phyloP scores from a whole-genome alignment of 192 early-diverging fungal genomes.

The Coemansia interrupta region DNA sequence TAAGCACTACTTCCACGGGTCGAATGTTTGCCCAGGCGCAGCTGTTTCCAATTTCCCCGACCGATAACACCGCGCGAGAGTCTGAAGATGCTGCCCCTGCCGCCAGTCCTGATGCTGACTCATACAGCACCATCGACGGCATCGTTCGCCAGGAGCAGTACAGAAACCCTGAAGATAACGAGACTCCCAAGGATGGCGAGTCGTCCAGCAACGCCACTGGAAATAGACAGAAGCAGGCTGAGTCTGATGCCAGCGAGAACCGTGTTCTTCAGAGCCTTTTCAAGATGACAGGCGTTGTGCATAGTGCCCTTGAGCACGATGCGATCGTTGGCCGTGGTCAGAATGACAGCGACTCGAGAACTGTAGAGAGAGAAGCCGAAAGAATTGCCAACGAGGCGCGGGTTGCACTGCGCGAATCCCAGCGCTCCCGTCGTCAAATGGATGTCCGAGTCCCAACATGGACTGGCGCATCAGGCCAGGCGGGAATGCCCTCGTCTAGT shows the following conservation, averaged over 20 bases:
- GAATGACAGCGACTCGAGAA: slow-evolving; percentile 57
- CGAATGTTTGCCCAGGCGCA: slow-evolving; percentile 75
- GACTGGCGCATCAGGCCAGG: slow-evolving; percentile 77
- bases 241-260: slow-evolving; percentile 53
- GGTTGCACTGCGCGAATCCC: slow-evolving; percentile 67
- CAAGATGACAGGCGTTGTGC: slow-evolving; percentile 71
- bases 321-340: slow-evolving; percentile 67
- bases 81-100: slow-evolving; percentile 8
- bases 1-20: slow-evolving; percentile 71
- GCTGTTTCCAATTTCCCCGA: slow-evolving; percentile 36
- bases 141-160: slow-evolving; percentile 32
- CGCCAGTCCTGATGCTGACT: slow-evolving; percentile 1
- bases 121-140: slow-evolving; percentile 24
- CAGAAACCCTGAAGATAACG: slow-evolving; percentile 11
- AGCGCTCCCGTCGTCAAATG: slow-evolving; percentile 58
- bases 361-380: slow-evolving; percentile 77
- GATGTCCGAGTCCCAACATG: slow-evolving; percentile 81
- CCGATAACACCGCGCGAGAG: neutral
- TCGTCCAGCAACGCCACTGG: no score
- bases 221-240: no score
- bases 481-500: slow-evolving; percentile 23
- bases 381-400: slow-evolving; percentile 77
- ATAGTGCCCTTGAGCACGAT: slow-evolving; percentile 89
- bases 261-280: slow-evolving; percentile 79
- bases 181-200: neutral